These are phyloP conservation scores for Rhizoctonia solani DNA, from an alignment of 1,284 basidiomycete genomes.

Conservation along the genomic window DNA sequence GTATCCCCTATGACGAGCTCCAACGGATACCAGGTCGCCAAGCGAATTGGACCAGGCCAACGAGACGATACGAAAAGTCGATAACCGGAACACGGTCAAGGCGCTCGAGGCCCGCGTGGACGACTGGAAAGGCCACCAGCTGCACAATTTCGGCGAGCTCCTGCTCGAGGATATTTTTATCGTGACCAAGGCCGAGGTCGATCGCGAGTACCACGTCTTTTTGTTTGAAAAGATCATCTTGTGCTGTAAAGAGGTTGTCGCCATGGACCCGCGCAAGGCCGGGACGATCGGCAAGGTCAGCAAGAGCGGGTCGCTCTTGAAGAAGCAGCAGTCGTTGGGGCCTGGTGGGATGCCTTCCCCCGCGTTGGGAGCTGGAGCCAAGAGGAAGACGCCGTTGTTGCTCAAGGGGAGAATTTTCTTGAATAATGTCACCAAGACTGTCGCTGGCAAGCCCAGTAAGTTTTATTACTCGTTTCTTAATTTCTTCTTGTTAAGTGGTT, in stretches of 20 bases:
- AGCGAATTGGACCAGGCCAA: slow-evolving; percentile 96
- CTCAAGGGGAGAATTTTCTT: slow-evolving; percentile 98
- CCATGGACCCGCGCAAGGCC: slow-evolving; percentile 41
- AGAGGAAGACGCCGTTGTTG: slow-evolving; percentile 79
- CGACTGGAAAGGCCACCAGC: slow-evolving; percentile 99
- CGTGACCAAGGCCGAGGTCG: slow-evolving; percentile 95
- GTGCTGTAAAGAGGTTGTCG: slow-evolving; percentile 88
- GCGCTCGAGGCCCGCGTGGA: slow-evolving; percentile 90
- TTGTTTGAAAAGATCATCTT: slow-evolving; percentile 98
- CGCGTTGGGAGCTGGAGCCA: slow-evolving; percentile 55
- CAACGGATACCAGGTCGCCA: slow-evolving; percentile 86
- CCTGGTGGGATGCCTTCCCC: slow-evolving; percentile 45
- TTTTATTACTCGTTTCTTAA: not conserved
- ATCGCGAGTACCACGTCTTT: slow-evolving; percentile 98
- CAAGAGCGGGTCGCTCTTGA: slow-evolving; percentile 77
- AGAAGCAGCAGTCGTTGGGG: slow-evolving; percentile 58
- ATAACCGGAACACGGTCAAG: slow-evolving; percentile 86
- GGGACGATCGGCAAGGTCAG: slow-evolving; percentile 59
- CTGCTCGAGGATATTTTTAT: slow-evolving; percentile 93
- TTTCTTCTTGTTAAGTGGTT: slow-evolving; percentile 17
- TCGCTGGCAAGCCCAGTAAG: slow-evolving; percentile 48
- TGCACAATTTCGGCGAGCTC: slow-evolving; percentile 90
- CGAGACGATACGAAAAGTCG: slow-evolving; percentile 86
- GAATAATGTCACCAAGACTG: slow-evolving; percentile 86
- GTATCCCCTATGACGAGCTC: slow-evolving; percentile 80